These are phyloP conservation scores for Rhizopus stolonifer DNA, from an alignment of 371 early-diverging fungal genomes.

Conservation along the genomic window DNA sequence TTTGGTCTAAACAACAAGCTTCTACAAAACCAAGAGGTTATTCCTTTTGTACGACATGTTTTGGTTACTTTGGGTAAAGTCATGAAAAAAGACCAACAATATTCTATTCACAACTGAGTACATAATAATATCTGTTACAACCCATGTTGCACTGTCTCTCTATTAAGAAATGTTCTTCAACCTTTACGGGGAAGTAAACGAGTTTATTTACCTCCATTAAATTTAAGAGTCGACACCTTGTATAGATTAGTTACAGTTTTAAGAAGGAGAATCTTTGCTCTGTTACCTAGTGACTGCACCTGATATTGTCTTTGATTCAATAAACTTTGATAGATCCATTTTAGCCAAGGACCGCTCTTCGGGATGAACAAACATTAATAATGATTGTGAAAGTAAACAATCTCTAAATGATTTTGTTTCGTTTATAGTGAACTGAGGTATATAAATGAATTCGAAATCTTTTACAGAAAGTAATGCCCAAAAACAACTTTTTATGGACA, in stretches of 20 bases:
- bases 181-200: no score
- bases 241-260: not conserved
- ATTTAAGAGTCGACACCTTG: slow-evolving; percentile 11
- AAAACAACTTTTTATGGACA: slow-evolving; percentile 30
- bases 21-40: not conserved
- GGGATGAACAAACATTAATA: slow-evolving; percentile 63
- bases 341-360: slow-evolving; percentile 53
- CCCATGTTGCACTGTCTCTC: slow-evolving; percentile 22
- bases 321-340: slow-evolving; percentile 51
- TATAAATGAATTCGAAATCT: slow-evolving; percentile 48
- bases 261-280: not conserved
- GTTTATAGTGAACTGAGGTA: slow-evolving; percentile 34
- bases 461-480: slow-evolving; percentile 56
- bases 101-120: slow-evolving; percentile 54
- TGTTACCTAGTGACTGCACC: slow-evolving; percentile 63
- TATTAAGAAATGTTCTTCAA: not conserved
- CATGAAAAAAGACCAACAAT: slow-evolving; percentile 58
- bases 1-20: not conserved
- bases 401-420: slow-evolving; percentile 9
- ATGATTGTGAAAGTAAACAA: slow-evolving; percentile 53
- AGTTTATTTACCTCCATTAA: not conserved
- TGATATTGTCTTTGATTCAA: slow-evolving; percentile 47
- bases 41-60: not conserved
- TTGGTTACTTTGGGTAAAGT: slow-evolving; percentile 11
- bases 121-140: slow-evolving; percentile 57